These are phyloP conservation scores for Salinomyces thailandicus DNA, from an alignment of 2,329 filamentous ascomycete genomes.

Conservation along the genomic window DNA sequence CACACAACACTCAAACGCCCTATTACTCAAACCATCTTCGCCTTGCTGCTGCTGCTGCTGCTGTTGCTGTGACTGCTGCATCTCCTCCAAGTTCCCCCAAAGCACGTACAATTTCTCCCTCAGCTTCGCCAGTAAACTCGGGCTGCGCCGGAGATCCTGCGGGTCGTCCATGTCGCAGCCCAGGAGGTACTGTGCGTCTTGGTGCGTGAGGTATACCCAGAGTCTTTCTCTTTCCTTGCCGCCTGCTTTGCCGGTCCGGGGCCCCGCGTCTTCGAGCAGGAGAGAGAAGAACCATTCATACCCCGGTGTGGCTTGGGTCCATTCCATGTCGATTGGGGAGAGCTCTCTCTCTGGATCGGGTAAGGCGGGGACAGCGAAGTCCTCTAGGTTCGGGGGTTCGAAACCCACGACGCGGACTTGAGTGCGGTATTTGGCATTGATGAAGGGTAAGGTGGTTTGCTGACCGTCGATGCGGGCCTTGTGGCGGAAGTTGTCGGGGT, in stretches of 20 bases:
- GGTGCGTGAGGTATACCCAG: conserved; percentile 58
- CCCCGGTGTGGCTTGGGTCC: conserved; percentile 23
- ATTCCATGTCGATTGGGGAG: conserved; percentile 19
- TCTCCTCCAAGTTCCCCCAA: conserved; percentile 82
- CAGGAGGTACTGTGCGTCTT: conserved; percentile 47
- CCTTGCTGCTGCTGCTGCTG: conserved; percentile 27
- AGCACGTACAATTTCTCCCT: conserved; percentile 63
- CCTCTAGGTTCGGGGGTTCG: conserved; percentile 55
- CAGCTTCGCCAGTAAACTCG: conserved; percentile 41
- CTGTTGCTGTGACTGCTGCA: too few relatives aligned
- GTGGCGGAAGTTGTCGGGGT: conserved; percentile 35
- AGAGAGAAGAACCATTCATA: conserved; percentile 86
- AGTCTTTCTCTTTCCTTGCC: conserved; percentile 26
- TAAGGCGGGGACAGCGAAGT: conserved; percentile 51
- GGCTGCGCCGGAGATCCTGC: conserved; percentile 49
- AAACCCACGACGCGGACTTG: conserved; percentile 75
- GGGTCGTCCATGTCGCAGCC: conserved; percentile 43
- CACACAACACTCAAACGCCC: conserved; percentile 37
- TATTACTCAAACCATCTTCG: conserved; percentile 21
- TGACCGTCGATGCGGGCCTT: conserved; percentile 27
- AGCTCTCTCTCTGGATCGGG: conserved; percentile 14
- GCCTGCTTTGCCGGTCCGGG: conserved; percentile 9
- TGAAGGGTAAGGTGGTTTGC: conserved; percentile 19
- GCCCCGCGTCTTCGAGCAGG: conserved; percentile 57
- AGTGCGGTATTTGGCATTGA: conserved; percentile 57